Evolutionary conservation across 805 yeast genomes (phyloP).

Genomic region (Blastobotrys terrestris): DNA sequence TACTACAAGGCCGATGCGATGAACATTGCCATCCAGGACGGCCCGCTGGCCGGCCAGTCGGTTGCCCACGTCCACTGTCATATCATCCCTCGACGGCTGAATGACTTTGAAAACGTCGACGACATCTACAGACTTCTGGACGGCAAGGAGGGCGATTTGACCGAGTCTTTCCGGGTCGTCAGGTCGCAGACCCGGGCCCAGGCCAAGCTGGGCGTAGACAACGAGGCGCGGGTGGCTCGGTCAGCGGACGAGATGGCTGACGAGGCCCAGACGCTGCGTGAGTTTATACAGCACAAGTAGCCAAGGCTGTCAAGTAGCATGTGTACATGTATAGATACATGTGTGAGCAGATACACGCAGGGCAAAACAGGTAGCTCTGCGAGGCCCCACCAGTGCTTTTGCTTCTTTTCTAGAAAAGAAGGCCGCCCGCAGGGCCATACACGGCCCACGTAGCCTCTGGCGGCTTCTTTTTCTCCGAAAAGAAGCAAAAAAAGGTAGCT

Average conservation of each 20-base stretch:
- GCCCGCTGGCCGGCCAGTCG: slow-evolving; percentile 93
- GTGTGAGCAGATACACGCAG: slow-evolving; percentile 8
- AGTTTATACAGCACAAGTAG: too few species aligned
- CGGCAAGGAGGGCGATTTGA: slow-evolving; percentile 43
- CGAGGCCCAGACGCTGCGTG: slow-evolving; percentile 56
- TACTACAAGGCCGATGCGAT: slow-evolving; percentile 73
- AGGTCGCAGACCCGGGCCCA: slow-evolving; percentile 26
- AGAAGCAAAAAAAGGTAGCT: too few species aligned
- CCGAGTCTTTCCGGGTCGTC: slow-evolving; percentile 28
- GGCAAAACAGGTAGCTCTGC: neutral
- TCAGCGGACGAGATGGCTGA: slow-evolving; percentile 56
- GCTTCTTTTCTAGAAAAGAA: neutral
- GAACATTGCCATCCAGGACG: slow-evolving; percentile 93
- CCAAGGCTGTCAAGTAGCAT: too few species aligned
- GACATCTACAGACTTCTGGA: slow-evolving; percentile 66
- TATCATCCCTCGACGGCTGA: slow-evolving; percentile 67
- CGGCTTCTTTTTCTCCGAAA: too few species aligned
- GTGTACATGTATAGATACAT: too few species aligned
- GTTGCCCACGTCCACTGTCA: slow-evolving; percentile 95
- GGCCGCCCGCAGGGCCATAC: neutral
- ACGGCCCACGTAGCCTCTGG: too few species aligned
- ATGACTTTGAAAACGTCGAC: slow-evolving; percentile 62
- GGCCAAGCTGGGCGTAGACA: slow-evolving; percentile 32
- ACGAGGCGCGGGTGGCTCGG: slow-evolving; percentile 53
- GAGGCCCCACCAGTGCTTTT: neutral